Evolutionary conservation across 2,329 filamentous ascomycete genomes (phyloP).

Genomic region (Clonostachys byssicola): DNA sequence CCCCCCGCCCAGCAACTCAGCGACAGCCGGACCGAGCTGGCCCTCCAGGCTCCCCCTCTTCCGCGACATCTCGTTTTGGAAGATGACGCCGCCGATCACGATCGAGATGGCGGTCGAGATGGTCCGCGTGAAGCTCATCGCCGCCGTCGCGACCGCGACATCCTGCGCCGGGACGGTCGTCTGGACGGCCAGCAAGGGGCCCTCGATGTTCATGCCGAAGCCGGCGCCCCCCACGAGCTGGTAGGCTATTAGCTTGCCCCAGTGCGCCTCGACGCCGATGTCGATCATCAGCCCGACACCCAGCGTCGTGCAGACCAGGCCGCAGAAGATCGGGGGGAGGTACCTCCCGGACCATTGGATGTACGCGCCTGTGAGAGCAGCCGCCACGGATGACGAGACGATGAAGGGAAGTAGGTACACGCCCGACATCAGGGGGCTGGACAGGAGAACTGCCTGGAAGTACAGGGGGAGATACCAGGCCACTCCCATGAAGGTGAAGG

Average conservation of each 20-base stretch:
- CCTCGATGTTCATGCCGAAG: conserved; percentile 59
- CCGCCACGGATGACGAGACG: conserved; percentile 36
- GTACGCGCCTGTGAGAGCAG: conserved; percentile 32
- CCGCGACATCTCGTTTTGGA: conserved; percentile 31
- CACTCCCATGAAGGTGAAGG: conserved; percentile 57
- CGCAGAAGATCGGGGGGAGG: conserved; percentile 46
- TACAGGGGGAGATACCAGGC: conserved; percentile 73
- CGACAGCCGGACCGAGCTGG: conserved; percentile 39
- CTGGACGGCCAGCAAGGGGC: conserved; percentile 61
- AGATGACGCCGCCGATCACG: conserved; percentile 43
- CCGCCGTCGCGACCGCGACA: conserved; percentile 59
- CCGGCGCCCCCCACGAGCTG: conserved; percentile 58
- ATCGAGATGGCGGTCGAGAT: conserved; percentile 53
- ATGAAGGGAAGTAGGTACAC: conserved; percentile 61
- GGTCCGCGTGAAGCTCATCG: conserved; percentile 56
- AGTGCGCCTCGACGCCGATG: conserved; percentile 44
- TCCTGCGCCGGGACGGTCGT: conserved; percentile 54
- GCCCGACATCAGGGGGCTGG: conserved; percentile 55
- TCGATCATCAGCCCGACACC: conserved; percentile 55
- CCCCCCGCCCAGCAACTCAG: conserved; percentile 44
- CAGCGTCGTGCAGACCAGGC: conserved; percentile 49
- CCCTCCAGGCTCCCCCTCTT: conserved; percentile 28
- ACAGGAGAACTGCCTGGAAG: conserved; percentile 64
- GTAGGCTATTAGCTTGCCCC: conserved; percentile 44
- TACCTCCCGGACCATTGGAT: conserved; percentile 56